These are phyloP conservation scores for Kwoniella mangroviensis DNA, from an alignment of 768 basidiomycete genomes.

Conservation along the genomic window DNA sequence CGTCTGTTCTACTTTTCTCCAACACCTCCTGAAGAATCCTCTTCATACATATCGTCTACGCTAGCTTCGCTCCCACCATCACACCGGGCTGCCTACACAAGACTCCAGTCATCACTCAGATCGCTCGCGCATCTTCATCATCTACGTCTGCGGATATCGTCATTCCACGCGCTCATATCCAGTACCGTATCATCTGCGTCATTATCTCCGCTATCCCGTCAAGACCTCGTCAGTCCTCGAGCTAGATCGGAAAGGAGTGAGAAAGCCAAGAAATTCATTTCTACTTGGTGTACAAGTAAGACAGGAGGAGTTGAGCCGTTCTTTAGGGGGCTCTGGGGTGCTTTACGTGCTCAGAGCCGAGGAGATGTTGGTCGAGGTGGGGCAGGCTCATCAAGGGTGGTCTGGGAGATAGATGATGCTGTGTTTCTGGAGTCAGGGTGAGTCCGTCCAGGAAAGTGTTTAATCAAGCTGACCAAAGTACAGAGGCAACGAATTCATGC, in stretches of 20 bases:
- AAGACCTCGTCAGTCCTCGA: constrained; percentile 66
- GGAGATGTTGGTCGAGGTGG: constrained; percentile 76
- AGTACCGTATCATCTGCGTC: constrained; percentile 81
- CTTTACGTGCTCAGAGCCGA: constrained; percentile 78
- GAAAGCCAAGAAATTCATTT: constrained; percentile 73
- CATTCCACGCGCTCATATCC: constrained; percentile 81
- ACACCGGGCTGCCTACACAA: constrained; percentile 83
- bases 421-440: constrained; percentile 93
- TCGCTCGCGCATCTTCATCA: constrained; percentile 82
- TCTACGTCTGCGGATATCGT: constrained; percentile 74
- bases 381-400: constrained; percentile 71
- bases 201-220: constrained; percentile 72
- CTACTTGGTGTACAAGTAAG: constrained; percentile 78
- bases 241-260: constrained; percentile 80
- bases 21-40: constrained; percentile 37
- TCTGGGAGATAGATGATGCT: constrained; percentile 93
- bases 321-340: constrained; percentile 75
- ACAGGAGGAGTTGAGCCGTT: constrained; percentile 88
- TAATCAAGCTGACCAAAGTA: constrained; percentile 11
- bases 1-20: constrained; percentile 45
- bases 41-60: constrained; percentile 72
- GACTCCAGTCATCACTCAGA: constrained; percentile 82
- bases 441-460: constrained; percentile 56
- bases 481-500: constrained; percentile 93
- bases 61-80: constrained; percentile 77